Evolutionary conservation across 768 basidiomycete species (phyloP), one percentile per base, ranked within the genome.

Genomic region (Mycena filopes): DNA sequence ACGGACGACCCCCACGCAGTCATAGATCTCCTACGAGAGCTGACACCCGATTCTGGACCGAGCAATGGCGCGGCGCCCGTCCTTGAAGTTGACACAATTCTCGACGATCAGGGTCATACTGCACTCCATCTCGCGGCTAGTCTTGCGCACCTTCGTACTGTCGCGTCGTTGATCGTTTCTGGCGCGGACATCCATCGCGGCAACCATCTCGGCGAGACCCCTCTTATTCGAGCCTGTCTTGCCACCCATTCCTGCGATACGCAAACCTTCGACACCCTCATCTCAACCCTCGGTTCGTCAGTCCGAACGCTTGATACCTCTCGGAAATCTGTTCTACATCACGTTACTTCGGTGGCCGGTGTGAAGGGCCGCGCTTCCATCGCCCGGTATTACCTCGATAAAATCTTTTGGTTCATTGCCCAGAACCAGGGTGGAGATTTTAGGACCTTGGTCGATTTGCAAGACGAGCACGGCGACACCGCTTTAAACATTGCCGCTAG

Each of bases 391-490:
- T 99, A 99, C 75, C 86, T 99, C 60, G 94, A 96, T 69, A 89
- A 91, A 71, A 87, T 98, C 55, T 89, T 99, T 70, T 84, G 89
- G 66, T 95, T 90, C 89, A 87, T 98, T 69, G 94, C 90, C 20
- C 86, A 91, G 60, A 81, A 90, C 64, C 88, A 95, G 70, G 86
- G 84, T 10, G 92, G 90, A 2, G 89, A 91, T 70, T 95, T 94
- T 73, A 83, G 84, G 70, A 89, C 87, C 6, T 78, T 98, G 54
- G 89, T 99, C 13, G 95, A 99, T 76, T 80, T 97, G 43, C 94
- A 95, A 77, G 98, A 99, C 73, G 89, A 93, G 69, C 91, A 98
- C 75, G 98, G 97, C 0, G 98, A 99, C 74, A 98, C 97, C 0
- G 95, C 95, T 9, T 77, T 99, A 72, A 98, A 98, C 79, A 93